Conservation (phyloP, 2,329 filamentous ascomycete species). For the Colletotrichum higginsianum region DNA sequence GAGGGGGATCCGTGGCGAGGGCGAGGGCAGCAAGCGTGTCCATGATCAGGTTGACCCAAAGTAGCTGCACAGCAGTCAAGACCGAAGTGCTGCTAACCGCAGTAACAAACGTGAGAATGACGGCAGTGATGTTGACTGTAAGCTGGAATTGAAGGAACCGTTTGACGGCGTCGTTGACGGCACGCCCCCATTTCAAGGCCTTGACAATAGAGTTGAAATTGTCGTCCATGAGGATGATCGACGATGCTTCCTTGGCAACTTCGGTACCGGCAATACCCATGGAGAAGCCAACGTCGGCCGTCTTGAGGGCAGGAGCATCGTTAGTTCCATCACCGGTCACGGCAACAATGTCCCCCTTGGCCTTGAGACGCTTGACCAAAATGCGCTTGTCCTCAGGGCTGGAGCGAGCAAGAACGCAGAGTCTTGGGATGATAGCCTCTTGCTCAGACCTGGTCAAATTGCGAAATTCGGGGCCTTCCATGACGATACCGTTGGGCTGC, state of each 20-base stretch:
- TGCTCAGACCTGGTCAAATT: constrained; percentile 78
- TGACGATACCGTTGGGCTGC: constrained; percentile 76
- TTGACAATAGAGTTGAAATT: constrained; percentile 91
- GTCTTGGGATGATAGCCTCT: constrained; percentile 75
- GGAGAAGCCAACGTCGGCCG: constrained; percentile 86
- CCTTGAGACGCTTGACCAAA: constrained; percentile 79
- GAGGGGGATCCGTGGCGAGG: constrained; percentile 91
- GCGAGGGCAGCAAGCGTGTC: constrained; percentile 93
- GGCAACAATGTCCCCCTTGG: constrained; percentile 82
- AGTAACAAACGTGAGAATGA: constrained; percentile 88
- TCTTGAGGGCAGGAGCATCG: constrained; percentile 85
- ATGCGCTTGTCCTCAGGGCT: constrained; percentile 84
- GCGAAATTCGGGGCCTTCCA: constrained; percentile 85
- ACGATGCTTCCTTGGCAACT: constrained; percentile 87
- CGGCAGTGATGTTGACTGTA: constrained; percentile 93
- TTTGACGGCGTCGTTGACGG: constrained; percentile 84
- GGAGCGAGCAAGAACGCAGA: constrained; percentile 81
- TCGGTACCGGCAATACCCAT: constrained; percentile 90
- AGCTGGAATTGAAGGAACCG: constrained; percentile 84
- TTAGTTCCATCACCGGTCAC: constrained; percentile 90
- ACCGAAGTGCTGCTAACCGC: constrained; percentile 82
- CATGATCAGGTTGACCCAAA: constrained; percentile 99
- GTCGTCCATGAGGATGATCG: constrained; percentile 90
- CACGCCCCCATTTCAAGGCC: constrained; percentile 84
- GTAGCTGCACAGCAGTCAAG: constrained; percentile 88